Conservation (phyloP, 148 eudicot species). For the Vaccinium corymbosum region DNA sequence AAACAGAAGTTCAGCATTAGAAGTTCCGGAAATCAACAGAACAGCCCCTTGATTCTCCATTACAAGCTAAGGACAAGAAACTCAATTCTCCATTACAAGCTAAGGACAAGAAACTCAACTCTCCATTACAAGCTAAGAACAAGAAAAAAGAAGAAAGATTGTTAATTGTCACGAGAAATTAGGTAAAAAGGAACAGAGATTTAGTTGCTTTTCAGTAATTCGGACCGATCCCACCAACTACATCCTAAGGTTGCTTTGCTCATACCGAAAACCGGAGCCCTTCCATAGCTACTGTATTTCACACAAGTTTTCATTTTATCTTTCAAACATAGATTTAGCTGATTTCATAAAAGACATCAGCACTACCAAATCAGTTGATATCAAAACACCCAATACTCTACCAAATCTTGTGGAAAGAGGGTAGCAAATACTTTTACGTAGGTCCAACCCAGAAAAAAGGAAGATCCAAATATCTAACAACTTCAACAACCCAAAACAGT, state of each 20-base stretch:
- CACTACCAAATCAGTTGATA: background rate
- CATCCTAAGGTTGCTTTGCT: too few relatives aligned
- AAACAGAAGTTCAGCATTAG: background rate
- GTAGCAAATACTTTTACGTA: background rate
- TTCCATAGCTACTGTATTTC: too few relatives aligned
- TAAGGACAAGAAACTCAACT: background rate
- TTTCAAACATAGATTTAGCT: background rate
- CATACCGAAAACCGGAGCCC: too few relatives aligned
- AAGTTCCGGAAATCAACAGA: background rate
- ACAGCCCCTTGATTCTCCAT: background rate
- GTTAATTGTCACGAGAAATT: background rate
- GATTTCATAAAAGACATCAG: background rate
- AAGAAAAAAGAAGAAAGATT: background rate
- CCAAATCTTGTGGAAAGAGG: background rate
- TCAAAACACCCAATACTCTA: background rate
- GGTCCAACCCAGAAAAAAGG: too few relatives aligned
- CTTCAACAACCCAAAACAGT: background rate
- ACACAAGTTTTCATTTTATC: too few relatives aligned
- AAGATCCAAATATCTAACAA: background rate
- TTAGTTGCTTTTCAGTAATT: background rate
- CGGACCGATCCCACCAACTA: too few relatives aligned
- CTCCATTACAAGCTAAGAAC: background rate
- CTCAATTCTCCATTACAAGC: background rate
- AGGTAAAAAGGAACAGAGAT: background rate
- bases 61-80: background rate